Evolutionary conservation across 2,329 filamentous ascomycete genomes (phyloP), one percentile per base, ranked within the genome.

Genomic region (Sclerotinia borealis): DNA sequence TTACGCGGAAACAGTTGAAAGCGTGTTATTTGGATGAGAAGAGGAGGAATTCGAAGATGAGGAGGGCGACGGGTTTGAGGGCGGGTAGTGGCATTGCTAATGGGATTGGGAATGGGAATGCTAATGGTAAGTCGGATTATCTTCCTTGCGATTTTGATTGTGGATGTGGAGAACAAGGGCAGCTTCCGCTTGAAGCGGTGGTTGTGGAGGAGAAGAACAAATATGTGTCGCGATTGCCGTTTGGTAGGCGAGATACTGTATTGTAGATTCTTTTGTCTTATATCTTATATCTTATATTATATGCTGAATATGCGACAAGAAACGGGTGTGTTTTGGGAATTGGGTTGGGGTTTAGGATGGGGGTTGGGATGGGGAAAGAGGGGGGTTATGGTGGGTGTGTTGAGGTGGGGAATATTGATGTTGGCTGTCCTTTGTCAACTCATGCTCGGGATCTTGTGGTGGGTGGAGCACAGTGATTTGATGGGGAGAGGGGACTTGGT

Each of bases 271-370:
- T 56, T 45, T n/a, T n/a, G n/a, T n/a, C n/a, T n/a, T n/a, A n/a
- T n/a, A 22, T 17, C 25, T 34, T 27, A 31, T 15, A 56, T 56
- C 25, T 45, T 22, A 45, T 56, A 45, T 62, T 54, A 56, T 43
- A 41, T 62, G 48, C 60, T 62, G 52, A 62, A 62, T 54, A 49
- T 56, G 50, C 41, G 22, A 62, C 36, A 59, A 62, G 27, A 62
- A 48, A 25, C 25, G 50, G 50, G 41, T 45, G 34, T 34, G 34
- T 27, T 39, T 43, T 48, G 39, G 50, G 41, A 36, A 49, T 19
- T 22, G 48, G 25, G 37, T 31, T 19, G 41, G 48, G n/a, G 37
- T 31, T 19, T 41, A 37, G n/a, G 25, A 29, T 36, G 3, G 41
- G 25, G 8, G 5, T 39, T 6, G 25, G 45, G 43, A 39, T 59